A percentile compares a stretch with the other conserved stretches of the same genome.
Conservation (phyloP, 75 land plant genomes). For the Pinus tabuliformis region DNA sequence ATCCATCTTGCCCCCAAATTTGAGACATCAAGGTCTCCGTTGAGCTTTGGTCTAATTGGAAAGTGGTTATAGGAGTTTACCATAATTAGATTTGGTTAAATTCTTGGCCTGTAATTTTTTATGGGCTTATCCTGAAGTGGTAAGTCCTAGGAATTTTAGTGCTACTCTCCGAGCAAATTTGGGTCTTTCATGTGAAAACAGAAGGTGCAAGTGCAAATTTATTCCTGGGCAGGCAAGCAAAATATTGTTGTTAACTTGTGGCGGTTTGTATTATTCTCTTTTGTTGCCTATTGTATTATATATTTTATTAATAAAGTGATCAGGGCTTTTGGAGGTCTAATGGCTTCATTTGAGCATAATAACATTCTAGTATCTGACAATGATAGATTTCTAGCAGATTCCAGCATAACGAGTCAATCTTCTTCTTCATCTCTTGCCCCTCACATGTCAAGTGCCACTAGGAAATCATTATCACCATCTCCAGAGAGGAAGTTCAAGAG, state of each 20-base stretch:
- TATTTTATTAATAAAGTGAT: conserved; percentile 1
- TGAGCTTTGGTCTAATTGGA: too few relatives aligned
- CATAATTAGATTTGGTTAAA: too few relatives aligned
- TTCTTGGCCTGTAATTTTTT: too few relatives aligned
- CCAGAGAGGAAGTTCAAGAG: conserved; percentile 6
- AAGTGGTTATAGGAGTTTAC: too few relatives aligned
- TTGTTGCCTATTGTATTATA: background rate
- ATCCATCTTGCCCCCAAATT: too few relatives aligned
- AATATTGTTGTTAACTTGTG: background rate
- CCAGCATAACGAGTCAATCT: background rate
- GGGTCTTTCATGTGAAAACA: too few relatives aligned
- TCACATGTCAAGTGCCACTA: background rate
- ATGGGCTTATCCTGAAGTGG: too few relatives aligned
- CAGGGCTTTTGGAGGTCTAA: background rate
- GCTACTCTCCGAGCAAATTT: too few relatives aligned
- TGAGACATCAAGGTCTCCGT: too few relatives aligned
- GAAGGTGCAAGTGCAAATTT: too few relatives aligned
- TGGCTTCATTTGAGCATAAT: background rate
- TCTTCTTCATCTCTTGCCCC: background rate
- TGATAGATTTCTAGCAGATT: background rate
- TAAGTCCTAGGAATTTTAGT: too few relatives aligned
- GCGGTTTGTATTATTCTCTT: too few relatives aligned
- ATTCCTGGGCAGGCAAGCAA: background rate
- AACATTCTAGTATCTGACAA: conserved; percentile 12
- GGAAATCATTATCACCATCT: background rate